Conservation (phyloP, 2,329 filamentous ascomycete species). For the Stemphylium beticola region DNA sequence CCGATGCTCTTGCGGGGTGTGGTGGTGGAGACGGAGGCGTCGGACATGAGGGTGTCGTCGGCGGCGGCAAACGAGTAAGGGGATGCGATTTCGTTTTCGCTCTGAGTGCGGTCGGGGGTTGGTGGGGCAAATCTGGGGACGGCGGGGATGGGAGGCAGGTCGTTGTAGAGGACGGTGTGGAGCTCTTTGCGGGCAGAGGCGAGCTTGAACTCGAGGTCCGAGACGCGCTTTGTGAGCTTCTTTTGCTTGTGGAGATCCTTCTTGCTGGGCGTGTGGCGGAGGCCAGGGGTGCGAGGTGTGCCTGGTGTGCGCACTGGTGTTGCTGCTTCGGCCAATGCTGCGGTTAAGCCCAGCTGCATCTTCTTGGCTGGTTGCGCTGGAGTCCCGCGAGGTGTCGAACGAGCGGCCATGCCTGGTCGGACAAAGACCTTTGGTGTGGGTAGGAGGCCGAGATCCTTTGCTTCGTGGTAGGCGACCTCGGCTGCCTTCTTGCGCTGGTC, state of each 20-base stretch:
- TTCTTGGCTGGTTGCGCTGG: constrained; percentile 1
- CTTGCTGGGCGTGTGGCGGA: constrained; percentile 59
- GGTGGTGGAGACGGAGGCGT: neutral
- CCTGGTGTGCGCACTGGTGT: constrained; percentile 20
- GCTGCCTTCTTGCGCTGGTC: constrained; percentile 39
- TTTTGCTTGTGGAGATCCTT: constrained; percentile 64
- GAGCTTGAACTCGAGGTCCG: constrained; percentile 65
- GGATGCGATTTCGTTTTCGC: constrained; percentile 34
- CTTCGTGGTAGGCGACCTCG: constrained; percentile 40
- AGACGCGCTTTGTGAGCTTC: constrained; percentile 65
- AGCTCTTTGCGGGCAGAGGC: constrained; percentile 62
- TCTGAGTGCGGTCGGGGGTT: constrained; percentile 22
- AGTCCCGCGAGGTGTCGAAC: constrained; percentile 20
- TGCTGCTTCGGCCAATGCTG: constrained; percentile 13
- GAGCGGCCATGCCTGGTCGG: constrained; percentile 26
- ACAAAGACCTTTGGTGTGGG: constrained; percentile 42
- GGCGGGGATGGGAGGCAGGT: constrained; percentile 49
- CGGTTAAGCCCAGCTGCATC: constrained; percentile 12
- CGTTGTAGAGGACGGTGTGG: constrained; percentile 53
- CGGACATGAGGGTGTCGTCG: constrained; percentile 29
- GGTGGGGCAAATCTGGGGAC: constrained; percentile 43
- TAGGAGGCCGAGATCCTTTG: constrained; percentile 43
- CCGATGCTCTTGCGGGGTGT: constrained; percentile 6
- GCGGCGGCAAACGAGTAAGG: constrained; percentile 19
- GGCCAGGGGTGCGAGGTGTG: constrained; percentile 31